These are phyloP conservation scores for sorghum (Sorghum bicolor) DNA, from an alignment of 176 grass and related monocot genomes.

Conservation along the genomic window Sorghum_bicolor_NCBIv3 NC_012870.2:2896001-2896500, in stretches of 20 bases:
- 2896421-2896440: slow-evolving; percentile 9
- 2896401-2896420: background rate
- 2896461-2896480: too few relatives aligned
- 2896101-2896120: background rate
- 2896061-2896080: too few relatives aligned
- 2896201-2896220: background rate
- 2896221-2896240: background rate
- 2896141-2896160: background rate
- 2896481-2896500: too few relatives aligned
- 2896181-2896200: background rate
- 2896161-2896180: background rate
- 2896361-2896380: background rate
- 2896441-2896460: background rate
- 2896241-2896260: too few relatives aligned
- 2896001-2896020: too few relatives aligned
- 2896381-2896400: background rate
- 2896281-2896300: background rate
- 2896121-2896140: background rate
- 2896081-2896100: too few relatives aligned
- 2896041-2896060: too few relatives aligned
- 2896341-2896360: background rate
- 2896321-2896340: too few relatives aligned
- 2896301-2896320: background rate
- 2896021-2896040: too few relatives aligned
- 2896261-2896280: background rate